Evolutionary conservation across 2,329 filamentous ascomycete genomes (phyloP).

Genomic region (Hirsutella minnesotensis): DNA sequence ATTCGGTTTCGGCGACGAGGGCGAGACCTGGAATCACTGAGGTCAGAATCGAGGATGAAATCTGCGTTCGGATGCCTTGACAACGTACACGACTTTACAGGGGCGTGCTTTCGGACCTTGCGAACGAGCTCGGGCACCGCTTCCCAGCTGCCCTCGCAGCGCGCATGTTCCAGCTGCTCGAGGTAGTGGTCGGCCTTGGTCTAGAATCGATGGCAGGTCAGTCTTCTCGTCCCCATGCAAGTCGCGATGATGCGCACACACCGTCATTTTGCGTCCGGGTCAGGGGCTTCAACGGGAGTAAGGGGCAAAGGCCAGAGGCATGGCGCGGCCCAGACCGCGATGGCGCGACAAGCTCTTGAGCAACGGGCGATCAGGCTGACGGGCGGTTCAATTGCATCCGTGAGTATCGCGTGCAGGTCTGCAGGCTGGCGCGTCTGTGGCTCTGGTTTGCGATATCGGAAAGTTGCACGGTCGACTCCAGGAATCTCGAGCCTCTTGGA

Average conservation of each 20-base stretch:
- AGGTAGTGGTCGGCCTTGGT: constrained; percentile 77
- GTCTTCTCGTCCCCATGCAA: constrained; percentile 10
- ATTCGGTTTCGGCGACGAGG: constrained; percentile 58
- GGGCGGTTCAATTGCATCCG: too few species aligned
- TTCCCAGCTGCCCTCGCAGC: constrained; percentile 80
- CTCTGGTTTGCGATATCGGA: not conserved
- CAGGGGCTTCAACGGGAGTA: constrained; percentile 11
- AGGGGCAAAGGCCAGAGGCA: constrained; percentile 11
- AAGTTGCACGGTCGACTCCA: not conserved
- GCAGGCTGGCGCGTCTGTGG: not conserved
- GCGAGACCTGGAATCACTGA: constrained; percentile 43
- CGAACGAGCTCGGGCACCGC: constrained; percentile 78
- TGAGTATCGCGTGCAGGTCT: too few species aligned
- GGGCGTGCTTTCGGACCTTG: constrained; percentile 90
- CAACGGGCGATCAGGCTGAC: too few species aligned
- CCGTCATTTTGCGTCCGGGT: constrained; percentile 23
- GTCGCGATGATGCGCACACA: constrained; percentile 11
- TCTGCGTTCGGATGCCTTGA: not conserved
- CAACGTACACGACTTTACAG: constrained; percentile 66
- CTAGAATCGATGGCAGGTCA: constrained; percentile 16
- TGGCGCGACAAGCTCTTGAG: too few species aligned
- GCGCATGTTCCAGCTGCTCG: constrained; percentile 68
- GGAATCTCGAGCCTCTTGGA: not conserved
- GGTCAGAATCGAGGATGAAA: not conserved
- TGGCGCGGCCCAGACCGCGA: constrained; percentile 3